phyloP scores from a whole-genome alignment of 2,329 filamentous ascomycete species.

The Ascochyta viciae-villosae region DNA sequence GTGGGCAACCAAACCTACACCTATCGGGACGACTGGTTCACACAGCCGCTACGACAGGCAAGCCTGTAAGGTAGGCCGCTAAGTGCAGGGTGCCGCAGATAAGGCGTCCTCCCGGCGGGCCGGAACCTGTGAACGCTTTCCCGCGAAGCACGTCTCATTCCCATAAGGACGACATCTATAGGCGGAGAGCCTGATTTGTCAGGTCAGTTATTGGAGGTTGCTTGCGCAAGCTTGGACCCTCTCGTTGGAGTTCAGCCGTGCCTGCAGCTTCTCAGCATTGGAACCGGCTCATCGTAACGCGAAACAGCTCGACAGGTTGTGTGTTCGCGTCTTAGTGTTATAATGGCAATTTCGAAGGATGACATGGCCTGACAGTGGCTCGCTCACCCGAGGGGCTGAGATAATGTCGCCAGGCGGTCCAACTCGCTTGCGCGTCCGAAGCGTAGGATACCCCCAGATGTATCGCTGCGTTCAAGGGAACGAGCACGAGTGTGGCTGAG shows the following conservation, averaged over 20 bases:
- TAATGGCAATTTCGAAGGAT: conserved; percentile 12
- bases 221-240: background rate
- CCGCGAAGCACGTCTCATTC: background rate
- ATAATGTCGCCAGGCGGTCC: background rate
- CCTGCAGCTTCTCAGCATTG: background rate
- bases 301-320: background rate
- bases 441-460: too few relatives aligned
- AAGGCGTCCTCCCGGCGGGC: background rate
- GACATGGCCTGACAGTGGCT: conserved; percentile 14
- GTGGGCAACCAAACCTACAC: background rate
- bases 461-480: too few relatives aligned
- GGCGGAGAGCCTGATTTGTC: background rate
- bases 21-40: background rate
- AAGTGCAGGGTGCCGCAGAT: background rate
- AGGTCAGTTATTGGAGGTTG: background rate
- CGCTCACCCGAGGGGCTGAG: conserved; percentile 8
- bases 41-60: background rate
- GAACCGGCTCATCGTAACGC: background rate
- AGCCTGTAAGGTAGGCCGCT: background rate
- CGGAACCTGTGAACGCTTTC: background rate
- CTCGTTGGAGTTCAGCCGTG: background rate
- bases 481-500: too few relatives aligned
- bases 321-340: conserved; percentile 1
- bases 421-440: too few relatives aligned
- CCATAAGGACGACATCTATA: background rate